Base-by-base conservation (phyloP, 2,329 filamentous ascomycete species). In the Aspergillus arachidicola region DNA sequence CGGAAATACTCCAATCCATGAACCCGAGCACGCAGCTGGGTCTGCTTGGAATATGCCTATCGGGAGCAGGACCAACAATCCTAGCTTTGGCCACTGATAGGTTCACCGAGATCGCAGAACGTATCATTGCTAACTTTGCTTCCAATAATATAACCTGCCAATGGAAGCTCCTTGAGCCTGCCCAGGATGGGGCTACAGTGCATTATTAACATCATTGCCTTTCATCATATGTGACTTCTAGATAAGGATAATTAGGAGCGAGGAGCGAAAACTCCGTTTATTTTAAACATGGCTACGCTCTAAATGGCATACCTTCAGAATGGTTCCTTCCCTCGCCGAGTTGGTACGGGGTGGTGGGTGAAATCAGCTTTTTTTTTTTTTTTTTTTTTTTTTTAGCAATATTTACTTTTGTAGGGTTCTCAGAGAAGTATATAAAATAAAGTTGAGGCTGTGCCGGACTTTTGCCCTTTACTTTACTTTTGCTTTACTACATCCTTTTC, bases 51-150 rank as follows among this genome's bases (percentile, higher is more conserved):
- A 96, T 98, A 66, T 99, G 95, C 77, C 84, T 99, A 30, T 97
- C 94, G 0, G 95, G 95, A 23, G 95, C 95, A 9, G 95, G 95
- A 0, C 95, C 95, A 26, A 98, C 94, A 32, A 97, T 99, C 67
- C 83, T 99, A 51, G 95, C 94, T 4, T 85, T 99, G 46, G 95
- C 95, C 2, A 97, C 94, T 2, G 85, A 89, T 69, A 92, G 96
- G 80, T 98, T 97, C 75, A 90, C 93, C 64, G 84, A 87, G 63
- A 98, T 99, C 71, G 94, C 95, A 3, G 81, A 88, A 57, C 87
- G 88, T 73, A 93, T 96, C 71, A 88, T 97, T 64, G 80, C 83
- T 38, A 86, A 88, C 72, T 94, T 98, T 81, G 85, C 87, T 71
- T 79, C 86, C 58, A 77, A 81, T 57, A 70, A 73, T 28, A 92